These are phyloP conservation scores for Cutaneotrichosporon sp. DNA, from an alignment of 1,284 basidiomycete species.

Conservation along the genomic window DNA sequence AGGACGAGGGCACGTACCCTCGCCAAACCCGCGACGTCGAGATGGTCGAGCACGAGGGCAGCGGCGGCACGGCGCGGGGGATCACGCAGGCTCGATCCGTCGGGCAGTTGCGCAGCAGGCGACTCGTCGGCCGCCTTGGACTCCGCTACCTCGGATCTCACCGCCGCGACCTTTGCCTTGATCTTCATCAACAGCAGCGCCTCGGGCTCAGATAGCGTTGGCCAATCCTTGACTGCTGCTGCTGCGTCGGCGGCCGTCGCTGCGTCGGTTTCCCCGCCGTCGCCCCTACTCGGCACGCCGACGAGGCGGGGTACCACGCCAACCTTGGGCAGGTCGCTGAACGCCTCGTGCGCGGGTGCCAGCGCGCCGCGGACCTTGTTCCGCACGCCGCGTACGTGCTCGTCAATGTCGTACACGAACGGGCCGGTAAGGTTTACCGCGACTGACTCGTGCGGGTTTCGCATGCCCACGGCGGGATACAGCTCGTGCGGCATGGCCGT, in stretches of 20 bases:
- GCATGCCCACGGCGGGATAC: conserved; percentile 80
- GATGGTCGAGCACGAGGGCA: conserved; percentile 68
- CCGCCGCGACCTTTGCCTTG: neutral
- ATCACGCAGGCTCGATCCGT: conserved; percentile 8
- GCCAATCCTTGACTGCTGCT: neutral
- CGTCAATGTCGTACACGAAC: conserved; percentile 82
- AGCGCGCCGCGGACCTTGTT: conserved; percentile 12
- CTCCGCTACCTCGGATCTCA: neutral
- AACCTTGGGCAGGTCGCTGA: conserved; percentile 1
- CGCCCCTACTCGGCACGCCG: conserved; percentile 2
- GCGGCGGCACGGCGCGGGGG: conserved; percentile 51
- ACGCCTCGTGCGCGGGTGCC: neutral
- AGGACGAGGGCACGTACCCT: conserved; percentile 48
- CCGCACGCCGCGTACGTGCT: conserved; percentile 54
- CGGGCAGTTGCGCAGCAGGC: neutral
- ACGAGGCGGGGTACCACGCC: conserved; percentile 7
- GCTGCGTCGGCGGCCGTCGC: neutral
- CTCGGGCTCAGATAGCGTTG: neutral
- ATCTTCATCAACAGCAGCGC: neutral
- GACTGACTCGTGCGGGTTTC: conserved; percentile 55
- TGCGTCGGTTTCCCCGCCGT: neutral
- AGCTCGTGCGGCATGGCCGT: conserved; percentile 60
- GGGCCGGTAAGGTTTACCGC: conserved; percentile 71
- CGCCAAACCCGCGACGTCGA: conserved; percentile 72
- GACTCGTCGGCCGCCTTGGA: no score